phyloP scores from a whole-genome alignment of 2,329 filamentous ascomycete genomes.

The Camillea tinctor region DNA sequence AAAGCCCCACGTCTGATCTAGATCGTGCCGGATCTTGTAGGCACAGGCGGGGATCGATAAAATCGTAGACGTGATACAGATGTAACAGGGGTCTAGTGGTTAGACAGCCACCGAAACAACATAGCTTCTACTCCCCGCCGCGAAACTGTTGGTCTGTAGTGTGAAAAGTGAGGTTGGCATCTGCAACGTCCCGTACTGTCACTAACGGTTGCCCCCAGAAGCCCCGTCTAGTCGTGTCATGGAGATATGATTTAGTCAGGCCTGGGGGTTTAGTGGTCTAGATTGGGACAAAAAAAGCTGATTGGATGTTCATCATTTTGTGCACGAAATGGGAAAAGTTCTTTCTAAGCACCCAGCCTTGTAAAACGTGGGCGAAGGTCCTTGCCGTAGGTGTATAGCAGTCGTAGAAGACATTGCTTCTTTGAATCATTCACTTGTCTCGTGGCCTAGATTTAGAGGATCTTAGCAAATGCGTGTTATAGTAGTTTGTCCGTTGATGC shows the following conservation, averaged over 20 bases:
- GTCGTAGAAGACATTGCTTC: slow-evolving; percentile 8
- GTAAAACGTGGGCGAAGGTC: slow-evolving; percentile 3
- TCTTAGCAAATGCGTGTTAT: slow-evolving; percentile 2
- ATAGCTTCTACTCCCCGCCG: slow-evolving; percentile 5
- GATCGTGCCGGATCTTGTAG: slow-evolving; percentile 14
- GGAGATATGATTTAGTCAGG: slow-evolving; percentile 1
- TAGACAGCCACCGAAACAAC: slow-evolving; percentile 7
- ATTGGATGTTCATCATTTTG: neutral
- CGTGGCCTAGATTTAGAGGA: slow-evolving; percentile 1
- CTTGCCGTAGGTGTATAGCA: slow-evolving; percentile 7
- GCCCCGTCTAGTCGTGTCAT: neutral
- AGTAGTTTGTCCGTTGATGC: slow-evolving; percentile 5
- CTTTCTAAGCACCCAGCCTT: neutral
- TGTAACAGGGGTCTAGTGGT: slow-evolving; percentile 14
- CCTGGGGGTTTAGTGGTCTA: slow-evolving; percentile 5
- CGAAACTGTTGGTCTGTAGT: slow-evolving; percentile 15
- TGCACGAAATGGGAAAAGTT: neutral
- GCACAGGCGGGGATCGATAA: slow-evolving; percentile 17
- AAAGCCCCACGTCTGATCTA: slow-evolving; percentile 11
- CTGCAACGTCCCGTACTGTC: slow-evolving; percentile 22
- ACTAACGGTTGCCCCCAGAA: slow-evolving; percentile 8
- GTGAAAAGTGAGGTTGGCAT: slow-evolving; percentile 15
- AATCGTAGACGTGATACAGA: slow-evolving; percentile 11
- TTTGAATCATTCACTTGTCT: slow-evolving; percentile 1
- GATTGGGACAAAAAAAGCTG: slow-evolving; percentile 11